Evolutionary conservation across 2,329 filamentous ascomycete species (phyloP), one percentile per base, ranked within the genome.

Genomic region (Penicillium hesseltinei): DNA sequence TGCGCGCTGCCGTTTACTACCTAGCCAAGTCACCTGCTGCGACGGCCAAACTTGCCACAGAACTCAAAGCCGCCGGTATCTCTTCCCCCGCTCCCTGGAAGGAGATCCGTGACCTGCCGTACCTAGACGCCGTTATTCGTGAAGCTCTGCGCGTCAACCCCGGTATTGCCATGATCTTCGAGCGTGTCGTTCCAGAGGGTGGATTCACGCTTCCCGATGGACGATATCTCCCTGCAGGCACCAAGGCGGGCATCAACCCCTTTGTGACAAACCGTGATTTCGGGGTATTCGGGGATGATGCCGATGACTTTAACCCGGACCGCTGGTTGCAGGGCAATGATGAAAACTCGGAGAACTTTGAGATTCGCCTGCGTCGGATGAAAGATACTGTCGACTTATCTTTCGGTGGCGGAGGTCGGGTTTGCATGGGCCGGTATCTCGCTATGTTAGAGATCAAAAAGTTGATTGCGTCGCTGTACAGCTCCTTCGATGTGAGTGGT

Each of bases 381-480:
- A 76, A 76, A 43, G 67, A 72, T 31, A 64, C 60, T 5, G 62
- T 72, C 0, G 73, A 77, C 58, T 63, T 79, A 29, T 69, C 71
- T 0, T 85, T 85, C 61, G 82, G 82, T 23, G 82, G 78, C 11
- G 82, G 82, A 27, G 76, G 76, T 9, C 80, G 84, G 47, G 69
- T 84, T 3, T 85, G 82, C 66, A 83, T 84, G 57, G 82, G 82
- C 21, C 76, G 80, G 5, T 82, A 84, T 65, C 66, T 85, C 33
- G 82, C 81, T 0, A 71, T 84, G 40, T 70, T 84, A 29, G 82
- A 85, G 69, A 83, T 84, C 63, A 83, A 84, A 72, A 87, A 86
- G 74, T 77, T 85, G 36, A 70, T 84, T 36, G 82, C 82, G 5
- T 78, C 81, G 36, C 71, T 86, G 27, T 65, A 65, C 25, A 65